These are phyloP conservation scores for Brachypodium distachyon DNA, from an alignment of 202 grass and related monocot genomes.

Conservation along the genomic window DNA sequence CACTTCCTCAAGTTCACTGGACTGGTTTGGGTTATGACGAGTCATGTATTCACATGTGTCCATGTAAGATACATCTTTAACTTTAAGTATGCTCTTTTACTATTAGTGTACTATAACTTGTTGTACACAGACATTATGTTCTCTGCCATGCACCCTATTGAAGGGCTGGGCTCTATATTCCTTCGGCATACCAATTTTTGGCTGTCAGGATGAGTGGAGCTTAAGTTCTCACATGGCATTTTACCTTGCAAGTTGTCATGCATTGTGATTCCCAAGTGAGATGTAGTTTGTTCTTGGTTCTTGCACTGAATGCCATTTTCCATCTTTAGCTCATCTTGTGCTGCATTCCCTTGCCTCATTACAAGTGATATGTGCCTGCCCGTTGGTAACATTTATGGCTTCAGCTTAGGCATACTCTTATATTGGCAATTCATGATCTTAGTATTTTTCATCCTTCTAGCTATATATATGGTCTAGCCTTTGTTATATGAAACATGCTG, in stretches of 20 bases:
- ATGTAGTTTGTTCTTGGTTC: not conserved
- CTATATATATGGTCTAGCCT: not conserved
- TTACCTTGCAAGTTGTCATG: not conserved
- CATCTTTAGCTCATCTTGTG: conserved; percentile 4
- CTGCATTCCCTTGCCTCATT: not conserved
- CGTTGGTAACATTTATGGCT: not conserved
- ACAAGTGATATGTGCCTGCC: not conserved
- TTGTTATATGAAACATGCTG: not conserved
- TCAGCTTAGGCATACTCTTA: not conserved
- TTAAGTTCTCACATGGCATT: not conserved
- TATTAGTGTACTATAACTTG: not conserved
- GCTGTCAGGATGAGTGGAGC: not conserved
- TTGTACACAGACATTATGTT: not conserved
- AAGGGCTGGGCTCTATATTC: not conserved
- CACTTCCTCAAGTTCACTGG: not conserved
- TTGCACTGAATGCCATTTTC: not conserved
- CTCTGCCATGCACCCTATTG: not conserved
- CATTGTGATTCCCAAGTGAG: not conserved
- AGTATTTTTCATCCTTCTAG: not conserved
- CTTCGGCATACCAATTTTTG: not conserved
- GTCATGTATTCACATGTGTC: not conserved
- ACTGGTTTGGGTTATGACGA: conserved; percentile 3
- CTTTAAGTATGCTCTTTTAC: not conserved
- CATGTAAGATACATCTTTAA: not conserved
- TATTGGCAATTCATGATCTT: not conserved